Percentiles rank a stretch among this genome's conserved stretches.
Evolutionary conservation across 805 yeast genomes (phyloP).

Genomic region (Yamadazyma scolyti): DNA sequence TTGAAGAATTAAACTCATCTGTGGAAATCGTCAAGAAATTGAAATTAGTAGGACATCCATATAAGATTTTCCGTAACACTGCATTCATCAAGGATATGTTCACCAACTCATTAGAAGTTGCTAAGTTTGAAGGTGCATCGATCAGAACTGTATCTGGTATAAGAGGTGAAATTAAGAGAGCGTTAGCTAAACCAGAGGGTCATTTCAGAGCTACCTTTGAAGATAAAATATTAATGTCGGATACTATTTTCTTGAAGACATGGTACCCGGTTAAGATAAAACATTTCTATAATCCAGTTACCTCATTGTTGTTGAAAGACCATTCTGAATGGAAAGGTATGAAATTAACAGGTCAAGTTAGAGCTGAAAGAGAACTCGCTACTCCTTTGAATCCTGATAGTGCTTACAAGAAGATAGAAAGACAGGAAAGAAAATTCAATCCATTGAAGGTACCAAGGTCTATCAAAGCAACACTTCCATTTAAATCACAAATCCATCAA

Average conservation of each 20-base stretch:
- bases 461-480: slow-evolving; percentile 76
- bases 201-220: slow-evolving; percentile 95
- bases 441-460: slow-evolving; percentile 82
- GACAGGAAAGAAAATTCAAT: slow-evolving; percentile 81
- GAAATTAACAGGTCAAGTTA: slow-evolving; percentile 90
- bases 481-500: slow-evolving; percentile 82
- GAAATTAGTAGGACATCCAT: slow-evolving; percentile 92
- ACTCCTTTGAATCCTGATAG: slow-evolving; percentile 57
- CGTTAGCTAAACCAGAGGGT: slow-evolving; percentile 91
- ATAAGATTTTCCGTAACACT: slow-evolving; percentile 90
- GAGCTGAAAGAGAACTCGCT: slow-evolving; percentile 67
- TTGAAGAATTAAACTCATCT: slow-evolving; percentile 86
- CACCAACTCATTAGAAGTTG: slow-evolving; percentile 86
- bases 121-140: slow-evolving; percentile 96
- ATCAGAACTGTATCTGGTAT: slow-evolving; percentile 96
- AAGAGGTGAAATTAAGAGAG: slow-evolving; percentile 95
- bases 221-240: slow-evolving; percentile 89
- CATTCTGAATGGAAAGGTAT: slow-evolving; percentile 94
- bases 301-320: slow-evolving; percentile 73
- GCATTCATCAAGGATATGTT: slow-evolving; percentile 98
- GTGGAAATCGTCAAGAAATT: slow-evolving; percentile 93
- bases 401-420: slow-evolving; percentile 67
- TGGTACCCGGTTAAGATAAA: slow-evolving; percentile 96
- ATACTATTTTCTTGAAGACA: slow-evolving; percentile 83
- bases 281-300: slow-evolving; percentile 92